Evolutionary conservation across 139 green algal species (phyloP), one percentile per base, ranked within the genome.

Genomic region (Nannochloris sp.): DNA sequence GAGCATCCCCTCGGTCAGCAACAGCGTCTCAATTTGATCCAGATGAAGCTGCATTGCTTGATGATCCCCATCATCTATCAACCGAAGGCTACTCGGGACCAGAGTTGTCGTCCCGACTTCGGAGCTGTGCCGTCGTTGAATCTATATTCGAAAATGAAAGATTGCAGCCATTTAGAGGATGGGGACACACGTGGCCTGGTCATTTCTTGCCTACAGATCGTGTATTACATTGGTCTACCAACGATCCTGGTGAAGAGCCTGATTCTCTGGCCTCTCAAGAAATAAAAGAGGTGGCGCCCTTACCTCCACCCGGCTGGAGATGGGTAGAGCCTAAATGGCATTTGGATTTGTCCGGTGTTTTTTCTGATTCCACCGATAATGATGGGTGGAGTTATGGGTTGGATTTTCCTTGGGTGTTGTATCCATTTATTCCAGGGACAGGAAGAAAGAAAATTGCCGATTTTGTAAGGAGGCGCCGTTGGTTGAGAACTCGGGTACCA

Each of bases 131-230:
- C 19, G 63, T 85, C 25, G 67, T 83, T 38, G 84, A 87, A 67
- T 81, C 91, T 76, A 64, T 95, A 8, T 96, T 90, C 81, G 89
- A 96, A 71, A 92, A 95, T 70, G 84, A 96, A 81, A 71, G 89
- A 30, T 78, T 83, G 44, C 85, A 93, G 77, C 86, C 89, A 3
- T 96, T 95, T 76, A 73, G 79, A 6, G 87, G 83, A 19, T 95
- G 81, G 81, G 87, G 89, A 15, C 83, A 90, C 68, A 80, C 70
- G 8, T 96, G 85, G 84, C 89, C 89, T 0, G 89, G 89, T 9
- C 83, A 95, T 75, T 92, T 96, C 73, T 79, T 96, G 55, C 89
- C 89, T 7, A 85, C 74, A 1, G 89, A 96, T 72, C 68, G 78
- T 2, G 77, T 90, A 36, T 76, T 82, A 3, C 83, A 87, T 45